These are phyloP conservation scores for Epichloe gansuensis DNA, from an alignment of 2,329 filamentous ascomycete species.

Conservation along the genomic window DNA sequence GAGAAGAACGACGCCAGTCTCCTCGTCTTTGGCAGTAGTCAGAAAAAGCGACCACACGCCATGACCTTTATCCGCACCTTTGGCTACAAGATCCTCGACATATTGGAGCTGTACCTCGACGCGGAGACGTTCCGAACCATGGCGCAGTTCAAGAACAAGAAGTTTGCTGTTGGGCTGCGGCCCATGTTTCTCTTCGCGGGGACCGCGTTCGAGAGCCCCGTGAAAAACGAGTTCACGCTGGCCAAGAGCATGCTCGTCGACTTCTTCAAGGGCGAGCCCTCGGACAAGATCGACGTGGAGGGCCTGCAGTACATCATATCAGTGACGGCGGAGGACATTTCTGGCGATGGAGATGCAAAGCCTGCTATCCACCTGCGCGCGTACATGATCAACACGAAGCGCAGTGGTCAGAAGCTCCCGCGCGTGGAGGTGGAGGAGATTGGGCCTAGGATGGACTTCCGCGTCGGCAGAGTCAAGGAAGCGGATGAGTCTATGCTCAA, in stretches of 20 bases:
- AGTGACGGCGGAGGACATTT: slow-evolving; percentile 58
- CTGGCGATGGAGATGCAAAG: slow-evolving; percentile 31
- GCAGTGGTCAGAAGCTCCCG: slow-evolving; percentile 74
- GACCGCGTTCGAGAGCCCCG: slow-evolving; percentile 72
- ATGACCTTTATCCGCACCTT: slow-evolving; percentile 76
- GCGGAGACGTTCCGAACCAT: slow-evolving; percentile 57
- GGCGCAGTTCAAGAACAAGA: slow-evolving; percentile 62
- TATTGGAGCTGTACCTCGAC: slow-evolving; percentile 83
- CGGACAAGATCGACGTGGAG: slow-evolving; percentile 81
- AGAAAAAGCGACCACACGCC: slow-evolving; percentile 91
- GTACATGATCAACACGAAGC: slow-evolving; percentile 78
- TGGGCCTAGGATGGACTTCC: slow-evolving; percentile 85
- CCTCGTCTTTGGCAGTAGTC: slow-evolving; percentile 70
- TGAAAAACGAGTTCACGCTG: slow-evolving; percentile 66
- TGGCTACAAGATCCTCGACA: slow-evolving; percentile 78
- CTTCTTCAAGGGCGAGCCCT: slow-evolving; percentile 69
- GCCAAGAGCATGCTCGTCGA: slow-evolving; percentile 81
- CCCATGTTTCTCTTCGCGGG: slow-evolving; percentile 89
- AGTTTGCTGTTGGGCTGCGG: slow-evolving; percentile 68
- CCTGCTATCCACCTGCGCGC: slow-evolving; percentile 56
- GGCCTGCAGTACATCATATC: slow-evolving; percentile 84
- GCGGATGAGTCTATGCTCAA: slow-evolving; percentile 71
- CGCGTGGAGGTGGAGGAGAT: slow-evolving; percentile 92
- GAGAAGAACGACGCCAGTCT: slow-evolving; percentile 90
- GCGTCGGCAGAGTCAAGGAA: slow-evolving; percentile 66